Percentiles rank a stretch among this genome's conserved stretches.
Evolutionary conservation across 805 yeast genomes (phyloP).

Genomic region (Myxozyma vanderwaltii): DNA sequence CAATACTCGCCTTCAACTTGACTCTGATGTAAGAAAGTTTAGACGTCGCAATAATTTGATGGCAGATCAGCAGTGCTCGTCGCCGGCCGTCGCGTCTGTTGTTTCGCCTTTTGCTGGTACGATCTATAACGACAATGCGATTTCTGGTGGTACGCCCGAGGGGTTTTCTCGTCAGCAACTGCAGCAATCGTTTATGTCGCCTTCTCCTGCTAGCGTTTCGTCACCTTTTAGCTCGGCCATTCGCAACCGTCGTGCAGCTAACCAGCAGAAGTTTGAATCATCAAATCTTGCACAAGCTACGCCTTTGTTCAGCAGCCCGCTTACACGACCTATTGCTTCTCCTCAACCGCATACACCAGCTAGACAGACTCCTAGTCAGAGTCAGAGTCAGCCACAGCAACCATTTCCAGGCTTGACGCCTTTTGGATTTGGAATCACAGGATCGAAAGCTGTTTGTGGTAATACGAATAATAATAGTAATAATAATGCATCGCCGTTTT

Average conservation of each 20-base stretch:
- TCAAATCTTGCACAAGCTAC: background rate
- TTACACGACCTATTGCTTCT: conserved; percentile 3
- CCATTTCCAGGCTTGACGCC: conserved; percentile 9
- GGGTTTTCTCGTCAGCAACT: conserved; percentile 2
- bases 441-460: background rate
- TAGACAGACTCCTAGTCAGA: background rate
- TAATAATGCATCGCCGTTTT: conserved; percentile 5
- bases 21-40: conserved; percentile 43
- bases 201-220: conserved; percentile 11
- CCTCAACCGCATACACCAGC: background rate
- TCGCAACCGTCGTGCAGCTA: conserved; percentile 7
- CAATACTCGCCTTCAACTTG: conserved; percentile 53
- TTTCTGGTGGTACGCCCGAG: too few species aligned
- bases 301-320: conserved; percentile 1
- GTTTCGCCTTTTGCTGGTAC: background rate
- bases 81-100: background rate
- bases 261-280: conserved; percentile 9
- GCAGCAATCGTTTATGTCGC: conserved; percentile 12
- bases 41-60: conserved; percentile 28
- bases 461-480: too few species aligned
- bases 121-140: background rate
- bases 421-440: conserved; percentile 5
- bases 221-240: conserved; percentile 16
- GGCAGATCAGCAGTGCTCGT: background rate
- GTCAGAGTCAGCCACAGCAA: conserved; percentile 10